Evolutionary conservation across 2,329 filamentous ascomycete genomes (phyloP).

Genomic region (Pyrenophora seminiperda): DNA sequence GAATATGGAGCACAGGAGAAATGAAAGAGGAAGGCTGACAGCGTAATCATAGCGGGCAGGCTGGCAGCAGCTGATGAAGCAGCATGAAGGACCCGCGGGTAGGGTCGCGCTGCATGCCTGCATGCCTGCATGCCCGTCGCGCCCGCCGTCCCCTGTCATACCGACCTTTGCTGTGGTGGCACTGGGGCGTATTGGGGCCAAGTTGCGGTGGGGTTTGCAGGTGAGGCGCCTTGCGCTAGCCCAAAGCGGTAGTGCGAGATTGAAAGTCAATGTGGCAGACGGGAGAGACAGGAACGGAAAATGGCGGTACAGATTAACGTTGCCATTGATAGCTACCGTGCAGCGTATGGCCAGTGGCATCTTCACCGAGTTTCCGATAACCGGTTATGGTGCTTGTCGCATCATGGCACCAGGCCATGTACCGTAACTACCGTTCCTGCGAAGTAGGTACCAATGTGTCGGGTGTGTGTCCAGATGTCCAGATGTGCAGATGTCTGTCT

Average conservation of each 20-base stretch:
- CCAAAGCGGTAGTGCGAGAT: slow-evolving; percentile 21
- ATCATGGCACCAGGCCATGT: not conserved
- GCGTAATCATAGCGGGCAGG: slow-evolving; percentile 12
- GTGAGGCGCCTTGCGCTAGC: slow-evolving; percentile 20
- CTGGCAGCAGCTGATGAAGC: slow-evolving; percentile 27
- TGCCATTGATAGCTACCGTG: slow-evolving; percentile 2
- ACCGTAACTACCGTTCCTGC: not conserved
- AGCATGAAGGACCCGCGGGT: slow-evolving; percentile 16
- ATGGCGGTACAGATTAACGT: slow-evolving; percentile 5
- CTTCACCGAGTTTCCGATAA: slow-evolving; percentile 17
- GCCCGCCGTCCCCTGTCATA: slow-evolving; percentile 28
- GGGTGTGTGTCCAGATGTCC: no score
- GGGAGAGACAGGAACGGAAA: slow-evolving; percentile 15
- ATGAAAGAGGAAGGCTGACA: slow-evolving; percentile 18
- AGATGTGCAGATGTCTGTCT: no score
- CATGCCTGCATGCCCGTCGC: slow-evolving; percentile 13
- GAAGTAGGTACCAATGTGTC: not conserved
- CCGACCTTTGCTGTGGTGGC: slow-evolving; percentile 26
- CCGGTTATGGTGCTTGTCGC: slow-evolving; percentile 10
- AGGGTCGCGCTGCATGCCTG: slow-evolving; percentile 20
- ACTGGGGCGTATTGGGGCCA: slow-evolving; percentile 27
- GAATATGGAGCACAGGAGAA: slow-evolving; percentile 14
- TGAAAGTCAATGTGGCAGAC: slow-evolving; percentile 22
- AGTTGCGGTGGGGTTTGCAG: slow-evolving; percentile 26
- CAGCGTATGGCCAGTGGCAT: slow-evolving; percentile 2